phyloP scores from a whole-genome alignment of 805 yeast species.

The Cyberlindnera veronae region DNA sequence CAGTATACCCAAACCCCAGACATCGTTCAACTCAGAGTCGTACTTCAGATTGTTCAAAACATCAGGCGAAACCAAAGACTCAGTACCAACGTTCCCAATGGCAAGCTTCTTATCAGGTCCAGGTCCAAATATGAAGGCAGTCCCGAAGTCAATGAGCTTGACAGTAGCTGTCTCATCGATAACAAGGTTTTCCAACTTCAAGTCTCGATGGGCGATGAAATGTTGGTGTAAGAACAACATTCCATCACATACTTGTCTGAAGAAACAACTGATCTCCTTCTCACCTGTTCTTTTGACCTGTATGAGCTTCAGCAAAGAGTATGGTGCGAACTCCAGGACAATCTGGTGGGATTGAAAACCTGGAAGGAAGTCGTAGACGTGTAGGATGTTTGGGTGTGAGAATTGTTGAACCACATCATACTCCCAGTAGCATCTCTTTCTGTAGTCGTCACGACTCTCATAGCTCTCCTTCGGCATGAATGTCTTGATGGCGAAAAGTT shows the following conservation, averaged over 20 bases:
- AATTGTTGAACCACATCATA: constrained; percentile 70
- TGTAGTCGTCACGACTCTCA: constrained; percentile 65
- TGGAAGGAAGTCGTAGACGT: constrained; percentile 66
- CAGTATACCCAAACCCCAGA: constrained; percentile 89
- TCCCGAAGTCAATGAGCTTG: constrained; percentile 89
- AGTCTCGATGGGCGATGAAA: constrained; percentile 88
- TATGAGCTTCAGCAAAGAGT: constrained; percentile 82
- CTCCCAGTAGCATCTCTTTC: constrained; percentile 70
- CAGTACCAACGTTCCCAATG: constrained; percentile 86
- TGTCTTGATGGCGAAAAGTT: constrained; percentile 41
- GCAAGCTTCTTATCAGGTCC: constrained; percentile 53
- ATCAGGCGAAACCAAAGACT: constrained; percentile 91
- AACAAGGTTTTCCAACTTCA: constrained; percentile 89
- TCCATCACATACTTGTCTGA: constrained; percentile 75
- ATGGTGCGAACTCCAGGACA: constrained; percentile 87
- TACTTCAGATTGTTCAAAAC: constrained; percentile 64
- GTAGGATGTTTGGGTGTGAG: constrained; percentile 68
- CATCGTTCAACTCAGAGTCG: constrained; percentile 74
- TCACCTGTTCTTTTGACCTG: constrained; percentile 72
- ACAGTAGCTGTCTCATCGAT: constrained; percentile 67
- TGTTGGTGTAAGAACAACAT: constrained; percentile 65
- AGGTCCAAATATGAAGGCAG: constrained; percentile 65
- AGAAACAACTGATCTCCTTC: constrained; percentile 70
- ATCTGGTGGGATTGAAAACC: constrained; percentile 58
- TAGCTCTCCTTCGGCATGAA: constrained; percentile 41